Base-by-base conservation (phyloP, 1,284 basidiomycete genomes). In the Cutaneotrichosporon sp. region DNA sequence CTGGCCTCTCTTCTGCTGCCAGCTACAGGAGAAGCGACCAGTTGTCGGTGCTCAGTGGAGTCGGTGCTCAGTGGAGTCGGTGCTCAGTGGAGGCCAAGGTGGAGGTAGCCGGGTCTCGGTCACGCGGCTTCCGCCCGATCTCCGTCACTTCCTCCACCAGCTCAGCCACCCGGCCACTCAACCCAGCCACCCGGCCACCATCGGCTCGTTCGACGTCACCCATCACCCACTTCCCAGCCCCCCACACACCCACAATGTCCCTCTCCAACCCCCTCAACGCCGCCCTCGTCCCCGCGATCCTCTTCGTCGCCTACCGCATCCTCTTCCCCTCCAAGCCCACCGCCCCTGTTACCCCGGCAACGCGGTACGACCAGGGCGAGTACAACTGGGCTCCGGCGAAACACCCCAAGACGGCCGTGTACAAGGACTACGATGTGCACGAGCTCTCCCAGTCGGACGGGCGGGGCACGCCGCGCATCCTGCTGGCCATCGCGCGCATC, bases 301-400 rank as follows among this genome's bases (percentile, higher is more conserved):
- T 90, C 60, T 92, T 90, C 79, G 86, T 89, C 38, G 83, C 89
- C 25, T 87, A 89, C 70, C 83, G 84, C 33, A 86, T 91, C 66
- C 69, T 93, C 56, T 86, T 90, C 59, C 91, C 91, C 0, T 80
- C 86, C 20, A 79, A 82, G 27, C 80, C 79, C 27, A 58, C 56
- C 8, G 52, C 64, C 0, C 55, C 60, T 14, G 58, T 56, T n/a
- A 46, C 67, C 6, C 52, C 33, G 18, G 68, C 71, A 18, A 65
- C 67, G n/a, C 66, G 63, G 1, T 72, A 74, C 67, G 58, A 63
- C 33, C 66, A 59, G 53, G 81, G 85, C 11, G 85, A 86, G 3
- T 94, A 95, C 82, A 89, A 90, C 70, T 93, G 91, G 91, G 85
- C 91, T 82, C 89, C 92, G 2, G 85, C 86, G 67, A 75, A 84